Evolutionary conservation across 352 stramenopile species (phyloP), one percentile per base, ranked within the genome.

Genomic region (Pythium biforme): DNA sequence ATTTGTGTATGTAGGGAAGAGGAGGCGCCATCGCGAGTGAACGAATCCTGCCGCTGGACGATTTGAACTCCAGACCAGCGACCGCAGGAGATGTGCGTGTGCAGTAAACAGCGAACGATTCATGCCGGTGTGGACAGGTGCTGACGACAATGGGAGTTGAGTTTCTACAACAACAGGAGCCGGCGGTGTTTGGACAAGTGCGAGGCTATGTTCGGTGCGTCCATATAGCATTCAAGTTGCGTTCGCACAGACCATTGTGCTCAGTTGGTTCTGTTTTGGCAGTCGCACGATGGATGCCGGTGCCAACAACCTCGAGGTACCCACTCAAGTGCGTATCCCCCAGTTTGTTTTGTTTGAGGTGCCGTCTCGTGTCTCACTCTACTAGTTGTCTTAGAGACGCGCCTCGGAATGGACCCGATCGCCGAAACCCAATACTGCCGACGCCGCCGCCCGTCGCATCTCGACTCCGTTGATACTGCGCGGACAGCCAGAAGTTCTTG

Each of bases 141-240:
- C 14, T 43, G 37, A 43, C 11, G 14, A n/a, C 11, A 43, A 37
- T 11, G n/a, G n/a, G n/a, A n/a, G n/a, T 12, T 37, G 31, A 37
- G 10, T 37, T 43, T 43, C 14, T 19, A 20, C 17, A 7, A n/a
- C 15, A 34, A 45, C 70, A 83, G 43, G 74, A 68, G 17, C 45
- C 69, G 2, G 55, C 62, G 34, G 37, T 17, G 12, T 70, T 75
- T 57, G 55, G 48, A 4, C 68, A 69, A 17, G 54, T 83, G 9
- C 62, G 74, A 46, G 80, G 77, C 26, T 83, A 83, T 56, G 77
- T 86, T 34, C 79, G 77, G 80, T 89, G 60, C 63, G 55, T 48
- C 6, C 14, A 33, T n/a, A n/a, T n/a, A n/a, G n/a, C n/a, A n/a
- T n/a, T n/a, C n/a, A n/a, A n/a, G n/a, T n/a, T n/a, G n/a, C n/a